Base-by-base conservation (phyloP, 768 basidiomycete genomes). In the Suillus placidus region DNA sequence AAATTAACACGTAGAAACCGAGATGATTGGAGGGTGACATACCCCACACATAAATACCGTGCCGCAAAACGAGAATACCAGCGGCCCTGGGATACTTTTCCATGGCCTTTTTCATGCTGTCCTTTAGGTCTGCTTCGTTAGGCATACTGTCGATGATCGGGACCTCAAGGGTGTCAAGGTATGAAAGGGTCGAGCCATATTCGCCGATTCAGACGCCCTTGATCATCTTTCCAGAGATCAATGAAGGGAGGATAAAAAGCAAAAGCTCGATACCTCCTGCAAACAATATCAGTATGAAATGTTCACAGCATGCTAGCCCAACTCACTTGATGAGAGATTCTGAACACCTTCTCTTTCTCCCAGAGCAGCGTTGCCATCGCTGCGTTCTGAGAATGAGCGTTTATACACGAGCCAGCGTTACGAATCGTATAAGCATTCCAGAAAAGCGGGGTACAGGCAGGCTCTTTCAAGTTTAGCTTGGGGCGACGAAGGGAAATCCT, bases 61-160 rank as follows among this genome's bases (percentile, higher is more conserved):
- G 92, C 57, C 92, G 78, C 55, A 91, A 83, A 12, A 93, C 93
- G 23, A 94, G 85, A 14, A 93, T 82, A 1, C 82, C 94, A 1
- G 90, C 86, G 0, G 94, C 91, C 54, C 92, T 85, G 0, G 94
- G 94, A 71, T 91, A 88, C 66, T 87, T 84, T 12, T 78, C 75
- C 91, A 95, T 94, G 3, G 93, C 93, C 43, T 87, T 87, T 0
- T 88, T 92, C 93, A 96, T 94, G 67, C 92, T 90, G 51, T 92
- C 92, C 66, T 88, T 91, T 66, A 96, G 80, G 74, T 95, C 93
- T 74, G 95, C 93, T 74, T 96, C 94, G 66, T 92, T 83, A 5
- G 93, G 93, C 1, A 94, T 96, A 72, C 95, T 96, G 70, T 93
- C 90, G 66, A 95, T 96, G 72, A 96, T 95, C 0, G 94, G 94